Percentiles rank a stretch among this genome's conserved stretches.
These are phyloP conservation scores for Xylaria sp. DNA, from an alignment of 2,329 filamentous ascomycete species.

Conservation along the genomic window DNA sequence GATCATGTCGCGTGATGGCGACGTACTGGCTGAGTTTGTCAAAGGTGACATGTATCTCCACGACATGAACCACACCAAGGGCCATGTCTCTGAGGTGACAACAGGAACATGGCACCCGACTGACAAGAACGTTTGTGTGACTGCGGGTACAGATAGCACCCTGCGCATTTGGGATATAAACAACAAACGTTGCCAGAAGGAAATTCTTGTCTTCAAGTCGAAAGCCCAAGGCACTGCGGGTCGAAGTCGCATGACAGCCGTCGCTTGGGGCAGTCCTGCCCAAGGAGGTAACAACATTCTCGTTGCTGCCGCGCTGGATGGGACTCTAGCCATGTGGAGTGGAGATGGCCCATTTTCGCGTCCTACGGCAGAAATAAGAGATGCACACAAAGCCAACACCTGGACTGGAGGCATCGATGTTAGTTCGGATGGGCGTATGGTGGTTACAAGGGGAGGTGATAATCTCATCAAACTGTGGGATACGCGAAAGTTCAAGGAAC, in stretches of 20 bases:
- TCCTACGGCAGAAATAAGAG: constrained; percentile 74
- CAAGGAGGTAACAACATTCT: constrained; percentile 77
- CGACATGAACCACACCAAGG: constrained; percentile 97
- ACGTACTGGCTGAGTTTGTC: constrained; percentile 77
- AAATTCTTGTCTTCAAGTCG: constrained; percentile 94
- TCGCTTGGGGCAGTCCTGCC: constrained; percentile 73
- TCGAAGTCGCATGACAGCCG: constrained; percentile 86
- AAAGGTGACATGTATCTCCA: constrained; percentile 98
- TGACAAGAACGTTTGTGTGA: constrained; percentile 78
- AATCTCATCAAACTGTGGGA: constrained; percentile 96
- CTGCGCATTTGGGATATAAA: constrained; percentile 96
- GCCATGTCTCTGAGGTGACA: constrained; percentile 87
- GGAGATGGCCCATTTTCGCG: constrained; percentile 81
- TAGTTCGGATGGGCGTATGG: constrained; percentile 81
- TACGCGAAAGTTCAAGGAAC: constrained; percentile 87
- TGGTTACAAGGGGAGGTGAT: constrained; percentile 87
- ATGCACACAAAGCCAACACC: constrained; percentile 75
- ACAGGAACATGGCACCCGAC: constrained; percentile 87
- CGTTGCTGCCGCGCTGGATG: constrained; percentile 79
- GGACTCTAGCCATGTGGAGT: constrained; percentile 84
- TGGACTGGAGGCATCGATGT: constrained; percentile 93
- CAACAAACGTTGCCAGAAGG: constrained; percentile 80
- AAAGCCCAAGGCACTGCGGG: constrained; percentile 82
- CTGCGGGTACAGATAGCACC: constrained; percentile 91
- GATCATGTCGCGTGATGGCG: constrained; percentile 83